These are phyloP conservation scores for Micromonas pusilla DNA, from an alignment of 139 green algal species.

Conservation along the genomic window DNA sequence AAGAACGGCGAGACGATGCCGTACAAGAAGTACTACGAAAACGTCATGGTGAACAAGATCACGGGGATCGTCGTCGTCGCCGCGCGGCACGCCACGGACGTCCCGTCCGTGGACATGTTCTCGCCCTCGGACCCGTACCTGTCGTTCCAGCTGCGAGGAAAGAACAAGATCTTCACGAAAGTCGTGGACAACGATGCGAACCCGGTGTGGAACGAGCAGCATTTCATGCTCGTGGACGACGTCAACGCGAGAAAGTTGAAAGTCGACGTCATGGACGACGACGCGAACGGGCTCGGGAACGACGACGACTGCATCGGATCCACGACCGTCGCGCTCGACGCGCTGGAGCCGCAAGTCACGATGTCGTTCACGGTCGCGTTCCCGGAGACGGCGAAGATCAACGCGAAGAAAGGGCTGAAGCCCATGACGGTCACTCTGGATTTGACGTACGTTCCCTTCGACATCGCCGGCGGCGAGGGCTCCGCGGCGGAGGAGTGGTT, in stretches of 20 bases:
- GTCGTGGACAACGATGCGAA: not conserved
- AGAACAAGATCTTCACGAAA: not conserved
- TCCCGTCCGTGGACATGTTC: not conserved
- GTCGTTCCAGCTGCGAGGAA: not conserved
- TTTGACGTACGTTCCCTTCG: not conserved
- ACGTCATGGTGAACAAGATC: not conserved
- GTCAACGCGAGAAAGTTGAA: not conserved
- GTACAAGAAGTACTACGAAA: slow-evolving; percentile 4
- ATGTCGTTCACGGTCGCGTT: not conserved
- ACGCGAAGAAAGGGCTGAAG: not conserved
- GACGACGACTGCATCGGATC: not conserved
- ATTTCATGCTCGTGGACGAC: slow-evolving; percentile 9
- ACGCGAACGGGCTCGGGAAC: not conserved
- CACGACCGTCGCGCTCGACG: not conserved
- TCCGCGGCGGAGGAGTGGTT: not conserved
- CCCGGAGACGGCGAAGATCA: not conserved
- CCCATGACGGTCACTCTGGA: not conserved
- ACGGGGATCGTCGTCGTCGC: not conserved
- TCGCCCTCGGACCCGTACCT: slow-evolving; percentile 1
- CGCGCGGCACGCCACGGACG: not conserved
- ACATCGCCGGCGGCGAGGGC: not conserved
- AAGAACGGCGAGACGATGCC: not conserved
- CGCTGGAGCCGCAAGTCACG: not conserved
- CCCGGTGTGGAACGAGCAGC: not conserved
- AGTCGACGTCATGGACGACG: not conserved